Evolutionary conservation across 2,329 filamentous ascomycete species (phyloP), one percentile per base, ranked within the genome.

Genomic region (Diaporthe citri): DNA sequence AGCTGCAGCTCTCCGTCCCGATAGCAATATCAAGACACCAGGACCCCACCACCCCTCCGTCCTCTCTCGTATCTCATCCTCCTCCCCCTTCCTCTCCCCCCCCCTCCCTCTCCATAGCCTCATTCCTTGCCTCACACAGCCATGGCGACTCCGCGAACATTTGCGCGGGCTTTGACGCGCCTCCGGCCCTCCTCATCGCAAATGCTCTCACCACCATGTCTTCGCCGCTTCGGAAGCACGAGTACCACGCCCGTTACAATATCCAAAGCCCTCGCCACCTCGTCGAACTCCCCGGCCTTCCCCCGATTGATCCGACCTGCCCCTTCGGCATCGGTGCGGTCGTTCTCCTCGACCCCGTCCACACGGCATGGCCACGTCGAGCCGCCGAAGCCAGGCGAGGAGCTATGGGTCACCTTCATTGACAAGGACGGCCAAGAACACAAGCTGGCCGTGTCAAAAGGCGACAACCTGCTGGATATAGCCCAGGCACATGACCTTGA

Each of bases 391-490:
- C 90, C 95, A 0, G 97, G 97, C 64, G 95, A 98, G 89, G 97
- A 98, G 95, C 90, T 97, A 74, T 93, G 94, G 81, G 90, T 99
- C 36, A 97, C 96, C 0, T 98, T 98, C 83, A 90, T 98, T 79
- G 96, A 98, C 84, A 98, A 98, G 85, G 95, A 98, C 28, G 93
- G 93, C 69, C 87, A 90, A 41, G 89, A 92, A 78, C 89, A 94
- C 83, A 94, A 93, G 76, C 91, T 98, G 80, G 92, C 93, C 75
- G 96, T 98, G 12, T 88, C 91, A 20, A 92, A 94, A 79, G 97
- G 97, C 67, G 95, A 98, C 84, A 99, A 99, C 84, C 88, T 99
- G 72, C 89, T 99, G 72, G 96, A 98, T 81, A 96, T 99, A 81
- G 97, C 96, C 31, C 96, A 98, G 83, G 95, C 94, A 60, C 91